These are phyloP conservation scores for Coemansia sp. DNA, from an alignment of 192 early-diverging fungal genomes.

Conservation along the genomic window DNA sequence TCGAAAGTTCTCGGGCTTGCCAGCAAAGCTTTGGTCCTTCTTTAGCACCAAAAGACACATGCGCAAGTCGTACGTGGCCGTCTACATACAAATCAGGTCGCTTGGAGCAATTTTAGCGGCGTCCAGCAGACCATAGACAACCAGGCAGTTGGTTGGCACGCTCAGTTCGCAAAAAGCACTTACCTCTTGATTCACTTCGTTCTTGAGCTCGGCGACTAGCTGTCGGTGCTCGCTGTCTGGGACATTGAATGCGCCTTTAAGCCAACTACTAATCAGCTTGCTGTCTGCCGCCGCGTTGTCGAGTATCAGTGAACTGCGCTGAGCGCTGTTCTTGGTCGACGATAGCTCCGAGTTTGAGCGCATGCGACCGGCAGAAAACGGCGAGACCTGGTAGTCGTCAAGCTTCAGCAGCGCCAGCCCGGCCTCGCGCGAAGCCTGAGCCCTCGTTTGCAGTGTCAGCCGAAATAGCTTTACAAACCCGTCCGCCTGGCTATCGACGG, in stretches of 20 bases:
- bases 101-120: neutral
- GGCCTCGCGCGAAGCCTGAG: slow-evolving; percentile 49
- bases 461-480: slow-evolving; percentile 48
- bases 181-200: slow-evolving; percentile 49
- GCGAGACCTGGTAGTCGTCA: slow-evolving; percentile 33
- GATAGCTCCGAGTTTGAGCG: slow-evolving; percentile 16
- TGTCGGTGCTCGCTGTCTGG: slow-evolving; percentile 32
- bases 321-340: neutral
- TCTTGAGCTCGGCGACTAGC: slow-evolving; percentile 30
- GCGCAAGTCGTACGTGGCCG: slow-evolving; percentile 42
- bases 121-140: neutral
- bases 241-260: slow-evolving; percentile 34
- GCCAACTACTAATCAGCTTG: slow-evolving; percentile 27
- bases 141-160: neutral
- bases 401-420: slow-evolving; percentile 47
- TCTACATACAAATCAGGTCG: slow-evolving; percentile 13
- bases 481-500: slow-evolving; percentile 41
- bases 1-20: slow-evolving; percentile 41
- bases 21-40: slow-evolving; percentile 48
- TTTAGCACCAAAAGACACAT: slow-evolving; percentile 42
- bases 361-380: slow-evolving; percentile 8
- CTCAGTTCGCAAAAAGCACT: neutral
- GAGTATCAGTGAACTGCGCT: neutral
- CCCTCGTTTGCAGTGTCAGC: slow-evolving; percentile 41
- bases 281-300: neutral